phyloP scores from a whole-genome alignment of 495 filamentous ascomycete genomes.

The Aspergillus affinis region DNA sequence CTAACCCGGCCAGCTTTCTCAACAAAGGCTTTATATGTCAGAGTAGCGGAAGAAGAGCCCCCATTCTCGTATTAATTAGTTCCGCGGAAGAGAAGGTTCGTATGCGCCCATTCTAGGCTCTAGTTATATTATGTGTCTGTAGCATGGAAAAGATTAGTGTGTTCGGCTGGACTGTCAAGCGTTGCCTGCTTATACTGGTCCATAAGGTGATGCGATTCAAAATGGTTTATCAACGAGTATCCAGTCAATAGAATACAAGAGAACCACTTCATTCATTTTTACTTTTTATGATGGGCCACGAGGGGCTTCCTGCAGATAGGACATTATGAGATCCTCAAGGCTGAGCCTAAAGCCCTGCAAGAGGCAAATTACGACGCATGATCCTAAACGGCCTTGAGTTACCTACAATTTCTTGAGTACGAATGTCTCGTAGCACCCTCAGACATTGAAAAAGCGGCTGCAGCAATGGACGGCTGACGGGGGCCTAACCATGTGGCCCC shows the following conservation, averaged over 20 bases:
- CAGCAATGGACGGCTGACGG: not conserved
- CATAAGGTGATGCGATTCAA: no score
- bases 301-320: not conserved
- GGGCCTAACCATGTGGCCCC: not conserved
- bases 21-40: not conserved
- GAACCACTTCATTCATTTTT: no score
- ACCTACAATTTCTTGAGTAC: not conserved
- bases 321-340: not conserved
- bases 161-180: no score
- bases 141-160: no score
- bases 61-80: not conserved
- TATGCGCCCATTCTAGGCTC: not conserved
- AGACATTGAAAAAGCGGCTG: not conserved
- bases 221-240: no score
- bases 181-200: no score
- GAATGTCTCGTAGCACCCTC: not conserved
- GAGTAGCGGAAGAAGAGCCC: not conserved
- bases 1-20: not conserved
- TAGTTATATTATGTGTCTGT: not conserved
- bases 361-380: not conserved
- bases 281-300: no score
- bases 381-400: no score
- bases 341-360: not conserved
- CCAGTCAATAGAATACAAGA: no score
- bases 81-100: not conserved